phyloP scores from a whole-genome alignment of 345 rosid species.

The Durio zibethinus region DNA sequence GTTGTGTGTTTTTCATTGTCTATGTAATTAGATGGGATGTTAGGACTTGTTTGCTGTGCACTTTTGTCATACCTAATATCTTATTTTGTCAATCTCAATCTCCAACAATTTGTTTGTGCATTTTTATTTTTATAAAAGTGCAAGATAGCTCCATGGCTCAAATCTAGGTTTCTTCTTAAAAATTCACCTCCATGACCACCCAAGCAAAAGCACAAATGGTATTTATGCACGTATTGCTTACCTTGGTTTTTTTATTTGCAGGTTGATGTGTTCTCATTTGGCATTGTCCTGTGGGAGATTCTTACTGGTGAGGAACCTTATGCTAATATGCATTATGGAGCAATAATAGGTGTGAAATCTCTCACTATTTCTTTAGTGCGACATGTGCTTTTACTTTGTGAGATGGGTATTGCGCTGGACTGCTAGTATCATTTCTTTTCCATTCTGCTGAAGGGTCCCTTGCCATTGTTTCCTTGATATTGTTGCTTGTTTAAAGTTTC shows the following conservation, averaged over 20 bases:
- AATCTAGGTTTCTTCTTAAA: neutral
- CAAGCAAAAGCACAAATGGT: neutral
- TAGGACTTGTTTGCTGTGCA: neutral
- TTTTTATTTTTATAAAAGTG: neutral
- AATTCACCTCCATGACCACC: neutral
- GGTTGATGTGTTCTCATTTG: slow-evolving; percentile 84
- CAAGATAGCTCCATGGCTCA: neutral
- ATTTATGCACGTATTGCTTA: slow-evolving; percentile 2
- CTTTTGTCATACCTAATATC: neutral
- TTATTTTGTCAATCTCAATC: neutral
- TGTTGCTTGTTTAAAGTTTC: neutral
- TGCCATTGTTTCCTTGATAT: neutral
- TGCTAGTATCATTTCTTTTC: neutral
- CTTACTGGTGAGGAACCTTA: slow-evolving; percentile 83
- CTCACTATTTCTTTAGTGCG: neutral
- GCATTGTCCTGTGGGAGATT: slow-evolving; percentile 79
- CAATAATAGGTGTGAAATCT: slow-evolving; percentile 55
- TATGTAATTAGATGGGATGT: neutral
- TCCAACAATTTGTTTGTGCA: neutral
- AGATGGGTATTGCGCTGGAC: neutral
- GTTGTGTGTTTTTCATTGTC: neutral
- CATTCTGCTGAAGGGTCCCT: neutral
- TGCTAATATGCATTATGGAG: slow-evolving; percentile 80
- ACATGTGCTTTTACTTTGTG: slow-evolving; percentile 5
- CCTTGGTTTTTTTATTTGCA: slow-evolving; percentile 18